Evolutionary conservation across 257 asterid species (phyloP).

Genomic region (Lantana camara): DNA sequence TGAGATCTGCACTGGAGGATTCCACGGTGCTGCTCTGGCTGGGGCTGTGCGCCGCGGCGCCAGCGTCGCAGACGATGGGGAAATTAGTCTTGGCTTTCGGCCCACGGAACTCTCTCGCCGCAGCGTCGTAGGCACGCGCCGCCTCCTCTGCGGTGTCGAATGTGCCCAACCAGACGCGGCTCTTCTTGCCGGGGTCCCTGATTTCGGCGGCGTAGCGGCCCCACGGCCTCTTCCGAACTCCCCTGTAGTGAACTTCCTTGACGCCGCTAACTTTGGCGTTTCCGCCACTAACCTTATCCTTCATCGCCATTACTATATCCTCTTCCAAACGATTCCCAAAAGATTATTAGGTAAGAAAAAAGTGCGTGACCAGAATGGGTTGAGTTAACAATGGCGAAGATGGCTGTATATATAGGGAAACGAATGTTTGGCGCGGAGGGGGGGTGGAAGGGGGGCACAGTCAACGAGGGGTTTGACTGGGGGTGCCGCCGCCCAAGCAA

Average conservation of each 20-base stretch:
- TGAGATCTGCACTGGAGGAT: slow-evolving; percentile 56
- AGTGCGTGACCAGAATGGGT: background rate
- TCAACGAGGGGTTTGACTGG: slow-evolving; percentile 78
- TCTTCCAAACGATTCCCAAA: too few relatives aligned
- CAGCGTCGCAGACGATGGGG: slow-evolving; percentile 39
- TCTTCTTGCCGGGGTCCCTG: slow-evolving; percentile 89
- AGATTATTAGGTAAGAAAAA: background rate
- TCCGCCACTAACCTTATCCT: slow-evolving; percentile 39
- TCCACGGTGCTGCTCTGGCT: slow-evolving; percentile 86
- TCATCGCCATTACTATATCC: slow-evolving; percentile 51
- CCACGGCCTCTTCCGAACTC: slow-evolving; percentile 97
- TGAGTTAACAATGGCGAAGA: background rate
- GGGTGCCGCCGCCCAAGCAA: slow-evolving; percentile 75
- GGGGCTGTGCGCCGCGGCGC: slow-evolving; percentile 44
- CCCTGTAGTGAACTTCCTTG: slow-evolving; percentile 75
- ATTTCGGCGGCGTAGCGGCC: slow-evolving; percentile 98
- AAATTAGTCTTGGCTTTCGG: slow-evolving; percentile 86
- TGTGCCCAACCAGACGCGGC: slow-evolving; percentile 89
- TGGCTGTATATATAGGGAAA: slow-evolving; percentile 25
- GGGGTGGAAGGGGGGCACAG: slow-evolving; percentile 37
- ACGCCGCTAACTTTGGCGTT: slow-evolving; percentile 40
- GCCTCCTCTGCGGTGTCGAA: slow-evolving; percentile 96
- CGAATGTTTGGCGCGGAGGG: slow-evolving; percentile 13
- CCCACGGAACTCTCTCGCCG: slow-evolving; percentile 86
- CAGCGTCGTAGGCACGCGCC: slow-evolving; percentile 85